Conservation (phyloP, 2,329 filamentous ascomycete species). For the Chaetothyriales sp. region DNA sequence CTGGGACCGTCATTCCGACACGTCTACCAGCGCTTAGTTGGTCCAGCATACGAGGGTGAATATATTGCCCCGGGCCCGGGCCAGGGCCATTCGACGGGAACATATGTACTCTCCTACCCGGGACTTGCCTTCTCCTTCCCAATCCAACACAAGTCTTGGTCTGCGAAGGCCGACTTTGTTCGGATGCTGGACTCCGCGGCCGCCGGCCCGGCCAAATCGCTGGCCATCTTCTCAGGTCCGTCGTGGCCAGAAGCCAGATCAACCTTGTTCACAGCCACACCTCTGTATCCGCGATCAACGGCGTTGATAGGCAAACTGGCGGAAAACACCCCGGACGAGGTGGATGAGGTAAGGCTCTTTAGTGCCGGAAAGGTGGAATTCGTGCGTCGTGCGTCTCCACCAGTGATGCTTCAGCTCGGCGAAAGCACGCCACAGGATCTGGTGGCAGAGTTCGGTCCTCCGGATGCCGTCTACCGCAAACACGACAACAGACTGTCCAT, state of each 20-base stretch:
- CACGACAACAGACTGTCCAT: constrained; percentile 81
- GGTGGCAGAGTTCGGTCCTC: constrained; percentile 77
- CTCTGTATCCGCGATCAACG: constrained; percentile 61
- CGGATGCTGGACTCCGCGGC: constrained; percentile 67
- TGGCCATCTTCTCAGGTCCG: constrained; percentile 80
- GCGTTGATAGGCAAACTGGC: constrained; percentile 56
- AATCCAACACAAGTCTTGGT: constrained; percentile 60
- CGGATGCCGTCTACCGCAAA: constrained; percentile 87
- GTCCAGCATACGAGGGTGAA: constrained; percentile 86
- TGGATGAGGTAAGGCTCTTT: constrained; percentile 65
- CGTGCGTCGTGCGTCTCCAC: constrained; percentile 52
- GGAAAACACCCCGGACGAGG: constrained; percentile 74
- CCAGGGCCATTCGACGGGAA: constrained; percentile 44
- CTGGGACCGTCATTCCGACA: constrained; percentile 68
- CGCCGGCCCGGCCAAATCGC: constrained; percentile 63
- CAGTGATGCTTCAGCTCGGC: constrained; percentile 61
- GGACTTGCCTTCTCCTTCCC: constrained; percentile 89
- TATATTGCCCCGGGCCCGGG: constrained; percentile 55
- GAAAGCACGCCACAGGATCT: constrained; percentile 87
- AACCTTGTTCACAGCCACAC: constrained; percentile 59
- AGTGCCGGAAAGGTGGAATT: constrained; percentile 69
- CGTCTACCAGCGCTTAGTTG: constrained; percentile 86
- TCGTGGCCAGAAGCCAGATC: constrained; percentile 79
- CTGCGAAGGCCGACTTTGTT: constrained; percentile 63
- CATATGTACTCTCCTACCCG: constrained; percentile 85